Evolutionary conservation across 1,284 basidiomycete genomes (phyloP), one percentile per base, ranked within the genome.

Genomic region (Retiboletus flavoniger): DNA sequence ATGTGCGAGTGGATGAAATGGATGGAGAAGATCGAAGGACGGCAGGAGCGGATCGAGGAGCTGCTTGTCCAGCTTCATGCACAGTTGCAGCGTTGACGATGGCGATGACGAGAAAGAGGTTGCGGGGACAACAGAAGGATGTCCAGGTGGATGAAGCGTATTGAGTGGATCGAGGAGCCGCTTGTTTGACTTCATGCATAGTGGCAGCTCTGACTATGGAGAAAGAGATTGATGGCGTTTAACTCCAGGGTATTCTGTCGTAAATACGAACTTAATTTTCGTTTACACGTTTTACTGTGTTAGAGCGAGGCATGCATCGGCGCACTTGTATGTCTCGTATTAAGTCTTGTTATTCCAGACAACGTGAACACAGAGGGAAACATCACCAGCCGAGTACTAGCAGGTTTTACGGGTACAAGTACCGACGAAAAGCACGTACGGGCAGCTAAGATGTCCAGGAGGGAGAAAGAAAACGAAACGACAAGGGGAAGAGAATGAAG

Each of bases 11-110:
- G 75, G 67, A 66, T 69, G 54, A 74, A 67, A 53, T 74, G 82
- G 43, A 69, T 90, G 60, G 76, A 78, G 2, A 70, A 72, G 31
- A 83, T 91, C 50, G 88, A 91, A 63, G 73, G 74, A 62, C 72
- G 78, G 52, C 85, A 90, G 67, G 73, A 77, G 63, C 76, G 82
- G 57, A 88, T 90, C 45, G 87, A 90, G 63, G 72, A 75, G 14
- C 59, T 90, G 51, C 73, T 90, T 24, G 38, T 67, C 13, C 61
- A 65, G 31, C 61, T 67, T 45, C 58, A 57, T 10, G 55, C 54
- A 1, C 58, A 32, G 24, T 29, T 69, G 34, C 63, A 55, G 36
- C 52, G 36, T 19, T 56, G 53, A 68, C 14, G 11, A 21, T 36
- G 53, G 63, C 7, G 4, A 17, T 26, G 35, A 10, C 4, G 31